These are phyloP conservation scores for Laetiporus sulphureus DNA, from an alignment of 1,284 basidiomycete genomes.

Conservation along the genomic window DNA sequence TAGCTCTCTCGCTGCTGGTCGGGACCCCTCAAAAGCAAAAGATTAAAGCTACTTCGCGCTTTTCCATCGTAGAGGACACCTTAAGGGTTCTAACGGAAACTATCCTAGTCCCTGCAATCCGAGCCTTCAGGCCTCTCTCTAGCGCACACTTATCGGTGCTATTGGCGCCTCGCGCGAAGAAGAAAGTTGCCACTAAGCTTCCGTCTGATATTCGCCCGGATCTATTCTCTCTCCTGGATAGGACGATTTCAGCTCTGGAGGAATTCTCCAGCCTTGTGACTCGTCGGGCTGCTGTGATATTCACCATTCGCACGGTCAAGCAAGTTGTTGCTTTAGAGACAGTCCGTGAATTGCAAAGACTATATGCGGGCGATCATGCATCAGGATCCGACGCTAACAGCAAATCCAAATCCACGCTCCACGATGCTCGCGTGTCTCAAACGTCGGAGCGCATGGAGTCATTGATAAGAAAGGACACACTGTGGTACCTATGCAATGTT, in stretches of 20 bases:
- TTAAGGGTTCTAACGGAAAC: constrained; percentile 15
- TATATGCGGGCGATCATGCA: constrained; percentile 10
- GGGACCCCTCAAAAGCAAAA: constrained; percentile 6
- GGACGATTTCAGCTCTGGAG: constrained; percentile 11
- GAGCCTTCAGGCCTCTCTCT: constrained; percentile 18
- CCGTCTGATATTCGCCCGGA: constrained; percentile 20
- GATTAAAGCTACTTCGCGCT: background rate
- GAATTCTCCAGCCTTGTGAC: too few relatives aligned
- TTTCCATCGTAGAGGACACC: constrained; percentile 11
- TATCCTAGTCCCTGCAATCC: constrained; percentile 21
- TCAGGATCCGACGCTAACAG: background rate
- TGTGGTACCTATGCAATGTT: constrained; percentile 48
- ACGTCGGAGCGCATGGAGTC: constrained; percentile 24
- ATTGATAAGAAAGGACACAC: constrained; percentile 43
- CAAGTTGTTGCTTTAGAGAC: constrained; percentile 18
- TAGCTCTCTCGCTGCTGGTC: constrained; percentile 12
- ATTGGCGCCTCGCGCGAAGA: background rate
- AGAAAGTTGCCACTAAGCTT: too few relatives aligned
- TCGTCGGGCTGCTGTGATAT: too few relatives aligned
- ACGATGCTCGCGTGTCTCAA: constrained; percentile 8
- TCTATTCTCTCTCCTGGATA: constrained; percentile 13
- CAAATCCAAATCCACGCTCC: background rate
- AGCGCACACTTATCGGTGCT: background rate
- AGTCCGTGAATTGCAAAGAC: constrained; percentile 18
- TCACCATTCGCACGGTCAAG: too few relatives aligned